Conservation (phyloP, 2,329 filamentous ascomycete genomes). For the Microcyclospora tardicrescens region DNA sequence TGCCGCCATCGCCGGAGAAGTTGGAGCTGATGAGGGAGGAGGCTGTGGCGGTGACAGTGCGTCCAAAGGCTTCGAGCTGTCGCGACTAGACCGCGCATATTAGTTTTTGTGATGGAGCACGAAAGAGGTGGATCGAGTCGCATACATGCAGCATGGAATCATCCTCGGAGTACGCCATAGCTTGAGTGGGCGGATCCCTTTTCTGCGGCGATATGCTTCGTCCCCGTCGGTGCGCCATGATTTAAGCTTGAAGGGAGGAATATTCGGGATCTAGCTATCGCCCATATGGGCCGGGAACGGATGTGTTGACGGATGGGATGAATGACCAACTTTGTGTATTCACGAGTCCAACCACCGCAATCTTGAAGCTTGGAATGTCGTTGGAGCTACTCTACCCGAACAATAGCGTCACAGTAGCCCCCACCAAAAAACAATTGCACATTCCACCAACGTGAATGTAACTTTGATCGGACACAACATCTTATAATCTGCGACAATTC, state of each 20-base stretch:
- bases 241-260: too few relatives aligned
- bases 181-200: constrained; percentile 4
- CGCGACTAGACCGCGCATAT: constrained; percentile 47
- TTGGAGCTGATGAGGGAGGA: constrained; percentile 58
- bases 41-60: constrained; percentile 90
- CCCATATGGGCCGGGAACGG: too few relatives aligned
- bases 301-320: too few relatives aligned
- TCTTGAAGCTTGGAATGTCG: not conserved
- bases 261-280: too few relatives aligned
- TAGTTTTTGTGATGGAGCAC: too few relatives aligned
- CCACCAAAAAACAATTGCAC: too few relatives aligned
- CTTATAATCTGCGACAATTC: too few relatives aligned
- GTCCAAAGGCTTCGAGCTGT: constrained; percentile 80
- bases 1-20: constrained; percentile 37
- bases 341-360: not conserved
- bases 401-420: too few relatives aligned
- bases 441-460: too few relatives aligned
- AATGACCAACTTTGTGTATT: not conserved
- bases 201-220: constrained; percentile 18
- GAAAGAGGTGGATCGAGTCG: not conserved
- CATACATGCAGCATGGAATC: constrained; percentile 13
- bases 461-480: too few relatives aligned
- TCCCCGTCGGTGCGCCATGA: constrained; percentile 16
- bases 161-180: constrained; percentile 10
- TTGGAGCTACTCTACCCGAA: too few relatives aligned